Percentiles rank a stretch among this genome's conserved stretches.
phyloP scores from a whole-genome alignment of 2,329 filamentous ascomycete genomes.

The Dactylellina haptotyla region DNA sequence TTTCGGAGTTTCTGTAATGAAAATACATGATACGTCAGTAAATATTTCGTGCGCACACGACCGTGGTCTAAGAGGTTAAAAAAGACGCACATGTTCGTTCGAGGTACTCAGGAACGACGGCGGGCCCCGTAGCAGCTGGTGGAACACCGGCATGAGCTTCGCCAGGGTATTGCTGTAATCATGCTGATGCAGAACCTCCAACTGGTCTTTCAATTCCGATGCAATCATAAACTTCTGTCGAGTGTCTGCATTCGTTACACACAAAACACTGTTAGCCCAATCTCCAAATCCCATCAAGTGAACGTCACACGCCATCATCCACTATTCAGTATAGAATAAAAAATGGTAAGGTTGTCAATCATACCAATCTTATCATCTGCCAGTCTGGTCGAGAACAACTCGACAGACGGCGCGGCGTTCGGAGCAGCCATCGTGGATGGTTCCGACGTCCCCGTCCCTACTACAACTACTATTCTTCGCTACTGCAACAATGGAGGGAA shows the following conservation, averaged over 20 bases:
- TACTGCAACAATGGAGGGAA: no score
- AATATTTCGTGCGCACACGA: not conserved
- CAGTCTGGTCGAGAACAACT: constrained; percentile 54
- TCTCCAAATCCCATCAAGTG: not conserved
- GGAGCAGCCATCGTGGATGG: constrained; percentile 42
- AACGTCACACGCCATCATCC: not conserved
- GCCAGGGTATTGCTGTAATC: constrained; percentile 84
- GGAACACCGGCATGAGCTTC: constrained; percentile 88
- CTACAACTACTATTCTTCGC: no score
- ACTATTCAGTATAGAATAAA: not conserved
- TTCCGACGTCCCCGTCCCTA: not conserved
- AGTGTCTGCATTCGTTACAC: constrained; percentile 75
- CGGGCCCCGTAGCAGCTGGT: constrained; percentile 82
- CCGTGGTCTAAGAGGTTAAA: not conserved
- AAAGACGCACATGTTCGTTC: constrained; percentile 76
- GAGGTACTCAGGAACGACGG: constrained; percentile 92
- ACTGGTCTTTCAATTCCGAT: constrained; percentile 85
- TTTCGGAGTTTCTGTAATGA: constrained; percentile 80
- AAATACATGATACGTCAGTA: constrained; percentile 3
- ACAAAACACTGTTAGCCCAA: not conserved
- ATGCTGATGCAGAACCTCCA: constrained; percentile 83
- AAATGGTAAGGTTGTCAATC: not conserved
- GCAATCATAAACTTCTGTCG: constrained; percentile 84
- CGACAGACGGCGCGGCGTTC: constrained; percentile 41
- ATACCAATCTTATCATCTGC: constrained; percentile 53